phyloP scores from a whole-genome alignment of 345 rosid genomes.

The Gossypium thurberi region DNA sequence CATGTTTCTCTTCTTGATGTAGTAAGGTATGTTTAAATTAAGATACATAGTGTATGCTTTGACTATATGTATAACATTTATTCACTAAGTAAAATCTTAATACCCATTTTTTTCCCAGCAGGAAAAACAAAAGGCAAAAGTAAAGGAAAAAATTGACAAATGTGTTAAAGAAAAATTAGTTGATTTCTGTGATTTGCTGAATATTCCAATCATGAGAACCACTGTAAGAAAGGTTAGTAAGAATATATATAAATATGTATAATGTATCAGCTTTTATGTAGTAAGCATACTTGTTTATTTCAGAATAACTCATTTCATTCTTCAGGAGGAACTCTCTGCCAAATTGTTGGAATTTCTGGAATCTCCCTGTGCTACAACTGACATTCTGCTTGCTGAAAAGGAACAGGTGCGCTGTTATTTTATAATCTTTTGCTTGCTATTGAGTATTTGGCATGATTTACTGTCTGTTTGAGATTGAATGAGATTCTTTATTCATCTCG shows the following conservation, averaged over 20 bases:
- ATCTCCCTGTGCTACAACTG: constrained; percentile 77
- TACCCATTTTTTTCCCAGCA: constrained; percentile 19
- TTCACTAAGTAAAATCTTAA: constrained; percentile 1
- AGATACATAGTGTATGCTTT: not conserved
- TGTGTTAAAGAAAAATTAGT: constrained; percentile 80
- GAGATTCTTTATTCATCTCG: constrained; percentile 17
- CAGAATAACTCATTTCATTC: not conserved
- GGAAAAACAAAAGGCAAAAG: constrained; percentile 73
- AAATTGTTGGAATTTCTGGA: constrained; percentile 90
- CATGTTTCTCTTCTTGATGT: constrained; percentile 5
- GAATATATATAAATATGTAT: not conserved
- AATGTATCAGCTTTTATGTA: not conserved
- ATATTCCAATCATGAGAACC: constrained; percentile 67
- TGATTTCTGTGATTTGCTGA: constrained; percentile 82
- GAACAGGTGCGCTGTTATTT: constrained; percentile 48
- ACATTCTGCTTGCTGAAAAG: constrained; percentile 70
- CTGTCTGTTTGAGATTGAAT: constrained; percentile 14
- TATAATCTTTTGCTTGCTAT: not conserved
- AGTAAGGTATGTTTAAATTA: not conserved
- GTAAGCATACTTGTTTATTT: not conserved
- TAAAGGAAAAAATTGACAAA: constrained; percentile 86
- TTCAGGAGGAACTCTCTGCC: constrained; percentile 76
- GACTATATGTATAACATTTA: not conserved
- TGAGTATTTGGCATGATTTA: not conserved
- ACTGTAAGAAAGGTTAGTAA: constrained; percentile 57